Conservation (phyloP, 257 asterid species). For the Thymus mandschuricus region DNA sequence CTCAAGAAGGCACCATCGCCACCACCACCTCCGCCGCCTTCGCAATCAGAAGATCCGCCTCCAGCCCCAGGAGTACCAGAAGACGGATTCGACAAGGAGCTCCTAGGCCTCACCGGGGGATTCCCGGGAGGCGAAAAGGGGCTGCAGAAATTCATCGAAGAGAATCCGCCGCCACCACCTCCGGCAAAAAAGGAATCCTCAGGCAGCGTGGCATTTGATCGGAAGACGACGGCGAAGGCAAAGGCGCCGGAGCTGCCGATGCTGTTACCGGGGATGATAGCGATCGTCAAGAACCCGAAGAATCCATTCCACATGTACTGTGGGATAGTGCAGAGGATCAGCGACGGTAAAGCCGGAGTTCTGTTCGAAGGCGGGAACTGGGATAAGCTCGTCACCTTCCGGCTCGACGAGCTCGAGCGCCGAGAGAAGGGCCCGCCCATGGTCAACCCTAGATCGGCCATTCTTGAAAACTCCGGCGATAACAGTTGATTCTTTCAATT, state of each 20-base stretch:
- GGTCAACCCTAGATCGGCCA: conserved; percentile 76
- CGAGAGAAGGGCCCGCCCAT: conserved; percentile 84
- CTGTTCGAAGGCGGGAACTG: conserved; percentile 91
- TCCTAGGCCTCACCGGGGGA: conserved; percentile 82
- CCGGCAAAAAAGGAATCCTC: conserved; percentile 24
- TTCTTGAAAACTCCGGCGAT: conserved; percentile 72
- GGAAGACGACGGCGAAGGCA: conserved; percentile 45
- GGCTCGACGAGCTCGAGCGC: conserved; percentile 87
- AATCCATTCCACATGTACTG: conserved; percentile 80
- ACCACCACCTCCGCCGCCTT: conserved; percentile 23
- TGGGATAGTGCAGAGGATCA: conserved; percentile 89
- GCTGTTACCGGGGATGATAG: conserved; percentile 87
- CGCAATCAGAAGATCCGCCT: conserved; percentile 28
- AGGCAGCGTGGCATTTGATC: conserved; percentile 40
- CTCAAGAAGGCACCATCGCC: conserved; percentile 47
- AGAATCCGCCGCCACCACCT: conserved; percentile 75
- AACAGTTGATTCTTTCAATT: conserved; percentile 28
- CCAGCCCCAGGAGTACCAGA: conserved; percentile 38
- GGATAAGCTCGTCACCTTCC: conserved; percentile 72
- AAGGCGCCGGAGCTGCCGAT: conserved; percentile 79
- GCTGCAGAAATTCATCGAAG: conserved; percentile 59
- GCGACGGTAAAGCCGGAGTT: conserved; percentile 87
- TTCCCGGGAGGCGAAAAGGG: conserved; percentile 93
- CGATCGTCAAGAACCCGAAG: conserved; percentile 69
- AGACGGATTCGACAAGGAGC: conserved; percentile 78